These are phyloP conservation scores for Pugionium cornutum DNA, from an alignment of 345 rosid genomes.

Conservation along the genomic window DNA sequence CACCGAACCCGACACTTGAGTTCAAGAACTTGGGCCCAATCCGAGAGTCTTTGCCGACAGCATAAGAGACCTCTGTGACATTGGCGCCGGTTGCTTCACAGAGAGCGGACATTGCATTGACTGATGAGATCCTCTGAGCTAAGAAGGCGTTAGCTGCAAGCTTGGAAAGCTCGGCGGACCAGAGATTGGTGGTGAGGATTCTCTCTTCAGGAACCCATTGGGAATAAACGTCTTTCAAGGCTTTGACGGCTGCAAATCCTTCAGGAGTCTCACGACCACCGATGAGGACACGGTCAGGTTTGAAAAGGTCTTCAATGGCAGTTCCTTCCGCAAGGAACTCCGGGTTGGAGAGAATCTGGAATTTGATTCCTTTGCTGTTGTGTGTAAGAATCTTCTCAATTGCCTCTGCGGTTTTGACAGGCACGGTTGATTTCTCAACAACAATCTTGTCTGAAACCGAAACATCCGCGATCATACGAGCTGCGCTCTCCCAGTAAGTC, in stretches of 20 bases:
- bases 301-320: constrained; percentile 69
- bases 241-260: constrained; percentile 73
- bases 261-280: constrained; percentile 92
- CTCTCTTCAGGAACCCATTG: constrained; percentile 86
- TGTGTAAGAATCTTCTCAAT: constrained; percentile 88
- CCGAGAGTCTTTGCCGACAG: constrained; percentile 79
- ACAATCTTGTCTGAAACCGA: constrained; percentile 86
- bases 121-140: not conserved
- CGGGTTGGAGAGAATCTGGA: constrained; percentile 91
- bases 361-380: constrained; percentile 90
- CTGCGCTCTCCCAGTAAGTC: constrained; percentile 95
- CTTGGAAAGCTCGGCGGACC: constrained; percentile 96
- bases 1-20: constrained; percentile 90
- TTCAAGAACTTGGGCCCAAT: constrained; percentile 87
- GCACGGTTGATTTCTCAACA: constrained; percentile 59
- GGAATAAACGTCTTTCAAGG: constrained; percentile 78
- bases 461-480: constrained; percentile 90
- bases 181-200: constrained; percentile 83
- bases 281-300: constrained; percentile 83
- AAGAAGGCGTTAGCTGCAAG: constrained; percentile 87
- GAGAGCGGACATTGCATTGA: constrained; percentile 67
- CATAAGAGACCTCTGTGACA: constrained; percentile 70
- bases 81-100: constrained; percentile 91
- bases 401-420: constrained; percentile 80
- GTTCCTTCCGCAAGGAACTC: constrained; percentile 98